Conservation (phyloP, 805 yeast species). For the Nakazawaea ambrosiae region DNA sequence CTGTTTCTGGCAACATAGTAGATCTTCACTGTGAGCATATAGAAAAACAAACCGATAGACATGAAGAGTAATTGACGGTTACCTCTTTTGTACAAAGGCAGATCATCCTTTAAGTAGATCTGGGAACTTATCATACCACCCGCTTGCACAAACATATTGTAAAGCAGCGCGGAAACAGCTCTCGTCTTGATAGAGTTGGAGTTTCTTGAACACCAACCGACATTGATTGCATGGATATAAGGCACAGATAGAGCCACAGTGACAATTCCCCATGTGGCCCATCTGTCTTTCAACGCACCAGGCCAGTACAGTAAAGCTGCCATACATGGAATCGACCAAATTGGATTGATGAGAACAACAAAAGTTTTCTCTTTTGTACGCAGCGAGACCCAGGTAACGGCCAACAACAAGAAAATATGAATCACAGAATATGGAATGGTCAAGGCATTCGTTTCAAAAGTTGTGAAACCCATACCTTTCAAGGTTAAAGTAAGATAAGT, state of each 20-base stretch:
- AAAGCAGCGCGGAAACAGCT: slow-evolving; percentile 58
- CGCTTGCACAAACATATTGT: slow-evolving; percentile 57
- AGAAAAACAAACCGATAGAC: slow-evolving; percentile 24
- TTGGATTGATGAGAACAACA: slow-evolving; percentile 17
- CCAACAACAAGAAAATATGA: slow-evolving; percentile 27
- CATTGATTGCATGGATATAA: slow-evolving; percentile 47
- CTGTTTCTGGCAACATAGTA: slow-evolving; percentile 37
- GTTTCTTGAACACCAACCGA: slow-evolving; percentile 56
- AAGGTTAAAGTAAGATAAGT: slow-evolving; percentile 43
- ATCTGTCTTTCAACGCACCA: slow-evolving; percentile 19
- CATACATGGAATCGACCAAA: slow-evolving; percentile 19
- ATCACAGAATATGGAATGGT: slow-evolving; percentile 42
- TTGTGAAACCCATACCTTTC: slow-evolving; percentile 42
- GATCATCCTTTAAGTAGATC: slow-evolving; percentile 50
- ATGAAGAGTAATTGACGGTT: slow-evolving; percentile 35
- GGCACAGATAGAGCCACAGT: slow-evolving; percentile 33
- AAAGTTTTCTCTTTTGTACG: slow-evolving; percentile 20
- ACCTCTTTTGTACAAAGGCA: slow-evolving; percentile 55
- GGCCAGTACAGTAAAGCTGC: slow-evolving; percentile 22
- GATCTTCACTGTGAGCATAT: slow-evolving; percentile 24
- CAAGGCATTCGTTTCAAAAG: slow-evolving; percentile 44
- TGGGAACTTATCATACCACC: slow-evolving; percentile 48
- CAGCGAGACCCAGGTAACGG: slow-evolving; percentile 31
- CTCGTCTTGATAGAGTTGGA: slow-evolving; percentile 57
- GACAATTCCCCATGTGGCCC: slow-evolving; percentile 19